These are phyloP conservation scores for Penicillium macrosclerotiorum DNA, from an alignment of 495 filamentous ascomycete genomes.

Conservation along the genomic window DNA sequence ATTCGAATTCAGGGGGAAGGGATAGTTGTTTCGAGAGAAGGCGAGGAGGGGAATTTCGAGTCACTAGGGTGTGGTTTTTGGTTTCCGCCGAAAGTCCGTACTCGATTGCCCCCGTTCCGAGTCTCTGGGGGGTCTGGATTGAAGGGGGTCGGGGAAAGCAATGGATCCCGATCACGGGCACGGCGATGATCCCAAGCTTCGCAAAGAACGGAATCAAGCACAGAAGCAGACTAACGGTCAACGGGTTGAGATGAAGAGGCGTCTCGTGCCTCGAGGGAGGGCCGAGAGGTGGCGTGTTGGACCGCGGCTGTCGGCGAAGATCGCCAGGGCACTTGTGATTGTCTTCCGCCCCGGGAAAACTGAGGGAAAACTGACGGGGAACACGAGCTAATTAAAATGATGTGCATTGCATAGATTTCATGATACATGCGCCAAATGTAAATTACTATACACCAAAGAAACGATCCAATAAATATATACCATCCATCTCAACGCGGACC, in stretches of 20 bases:
- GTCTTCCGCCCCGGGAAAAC: neutral
- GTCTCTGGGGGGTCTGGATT: no score
- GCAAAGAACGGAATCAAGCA: neutral
- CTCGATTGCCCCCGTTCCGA: no score
- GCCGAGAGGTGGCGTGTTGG: conserved; percentile 22
- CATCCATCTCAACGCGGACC: neutral
- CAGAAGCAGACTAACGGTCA: no score
- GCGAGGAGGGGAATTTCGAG: no score
- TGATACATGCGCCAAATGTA: neutral
- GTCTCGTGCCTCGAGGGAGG: conserved; percentile 10
- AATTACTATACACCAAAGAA: conserved; percentile 7
- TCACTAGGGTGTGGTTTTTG: no score
- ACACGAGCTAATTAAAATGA: neutral
- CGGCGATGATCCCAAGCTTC: conserved; percentile 3
- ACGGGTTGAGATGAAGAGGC: neutral
- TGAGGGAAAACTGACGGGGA: neutral
- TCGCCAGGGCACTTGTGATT: conserved; percentile 32
- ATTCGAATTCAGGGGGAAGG: neutral
- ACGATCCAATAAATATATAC: neutral
- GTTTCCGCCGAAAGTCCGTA: no score
- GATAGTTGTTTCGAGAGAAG: neutral
- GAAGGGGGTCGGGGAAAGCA: conserved; percentile 14
- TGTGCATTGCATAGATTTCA: neutral
- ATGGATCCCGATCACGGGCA: conserved; percentile 10
- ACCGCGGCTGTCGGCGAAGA: conserved; percentile 42